Evolutionary conservation across 2,329 filamentous ascomycete genomes (phyloP), one percentile per base, ranked within the genome.

Genomic region (Arachnomyces sp.): DNA sequence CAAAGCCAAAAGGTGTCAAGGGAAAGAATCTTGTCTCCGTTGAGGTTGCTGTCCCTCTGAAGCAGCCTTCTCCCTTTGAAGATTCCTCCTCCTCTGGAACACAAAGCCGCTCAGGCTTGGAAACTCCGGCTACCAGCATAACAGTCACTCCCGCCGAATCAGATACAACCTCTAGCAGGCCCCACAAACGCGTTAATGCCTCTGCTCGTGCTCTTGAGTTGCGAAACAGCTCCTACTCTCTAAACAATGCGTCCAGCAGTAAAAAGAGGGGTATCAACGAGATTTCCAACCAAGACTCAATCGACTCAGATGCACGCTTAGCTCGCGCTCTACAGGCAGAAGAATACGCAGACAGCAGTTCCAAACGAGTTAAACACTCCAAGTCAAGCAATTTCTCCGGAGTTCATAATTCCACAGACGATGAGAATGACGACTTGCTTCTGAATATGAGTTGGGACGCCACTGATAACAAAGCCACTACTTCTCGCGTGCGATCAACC

Each of bases 51-150:
- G 59, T 60, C 2, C 56, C 60, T 0, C 28, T 49, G 7, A 54
- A 50, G 37, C 57, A 55, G 39, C 39, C 45, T 9, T 47, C 54
- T 11, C 32, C 49, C 2, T 49, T 42, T 5, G 43, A 49, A 31
- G 52, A 53, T 6, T 52, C 61, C 2, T 58, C 59, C 4, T 66
- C 63, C 15, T 68, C 67, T 2, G 47, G 21, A 25, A 25, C 21
- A 57, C 21, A 60, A 62, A 4, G 60, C 61, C 28, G 56, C 56
- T 7, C 58, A 60, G 73, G 69, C 13, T 74, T 73, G 51, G 78
- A 77, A 43, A 84, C 80, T 3, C 78, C 79, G 3, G 74, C 68
- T 29, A 84, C 80, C 14, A 81, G 76, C 56, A 67, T 71, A 39
- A 63, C 68, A 34, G 67, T 65, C 13, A 81, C 78, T 7, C 78